Percentiles rank a stretch among this genome's conserved stretches.
Evolutionary conservation across 2,329 filamentous ascomycete genomes (phyloP).

Genomic region (Dothistroma pini): DNA sequence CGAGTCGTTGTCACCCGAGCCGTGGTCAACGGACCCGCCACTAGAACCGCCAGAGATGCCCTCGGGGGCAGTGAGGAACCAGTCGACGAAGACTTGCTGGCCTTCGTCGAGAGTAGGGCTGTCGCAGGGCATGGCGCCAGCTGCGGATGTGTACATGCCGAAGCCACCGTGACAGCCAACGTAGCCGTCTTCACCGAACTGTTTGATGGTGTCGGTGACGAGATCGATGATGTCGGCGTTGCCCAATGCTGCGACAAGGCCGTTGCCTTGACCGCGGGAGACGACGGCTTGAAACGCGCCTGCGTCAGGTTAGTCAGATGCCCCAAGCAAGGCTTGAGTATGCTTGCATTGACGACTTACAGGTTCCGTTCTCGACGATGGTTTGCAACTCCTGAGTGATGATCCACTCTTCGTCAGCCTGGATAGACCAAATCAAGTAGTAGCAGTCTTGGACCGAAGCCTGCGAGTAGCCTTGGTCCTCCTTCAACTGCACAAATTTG

Average conservation of each 20-base stretch:
- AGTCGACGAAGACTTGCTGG: slow-evolving; percentile 11
- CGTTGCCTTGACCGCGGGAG: not conserved
- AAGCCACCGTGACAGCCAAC: slow-evolving; percentile 10
- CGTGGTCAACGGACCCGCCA: not conserved
- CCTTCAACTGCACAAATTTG: slow-evolving; percentile 8
- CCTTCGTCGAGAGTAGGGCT: not conserved
- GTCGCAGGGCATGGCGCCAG: slow-evolving; percentile 15
- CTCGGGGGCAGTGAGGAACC: slow-evolving; percentile 3
- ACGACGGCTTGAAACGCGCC: slow-evolving; percentile 11
- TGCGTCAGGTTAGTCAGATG: not conserved
- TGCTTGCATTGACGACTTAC: slow-evolving; percentile 3
- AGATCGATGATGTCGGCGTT: slow-evolving; percentile 16
- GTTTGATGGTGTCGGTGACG: slow-evolving; percentile 10
- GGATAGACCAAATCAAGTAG: slow-evolving; percentile 5
- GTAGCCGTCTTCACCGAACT: not conserved
- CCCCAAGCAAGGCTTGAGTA: not conserved
- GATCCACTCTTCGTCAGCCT: slow-evolving; percentile 10
- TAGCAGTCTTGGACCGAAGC: slow-evolving; percentile 8
- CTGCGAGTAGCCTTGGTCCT: not conserved
- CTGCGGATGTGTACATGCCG: slow-evolving; percentile 7
- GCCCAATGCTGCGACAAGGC: slow-evolving; percentile 3
- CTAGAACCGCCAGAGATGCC: not conserved
- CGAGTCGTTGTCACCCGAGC: too few relatives aligned
- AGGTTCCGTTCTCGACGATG: slow-evolving; percentile 4
- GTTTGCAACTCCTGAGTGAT: not conserved